These are phyloP conservation scores for Fusarium algeriense DNA, from an alignment of 2,329 filamentous ascomycete species.

Conservation along the genomic window DNA sequence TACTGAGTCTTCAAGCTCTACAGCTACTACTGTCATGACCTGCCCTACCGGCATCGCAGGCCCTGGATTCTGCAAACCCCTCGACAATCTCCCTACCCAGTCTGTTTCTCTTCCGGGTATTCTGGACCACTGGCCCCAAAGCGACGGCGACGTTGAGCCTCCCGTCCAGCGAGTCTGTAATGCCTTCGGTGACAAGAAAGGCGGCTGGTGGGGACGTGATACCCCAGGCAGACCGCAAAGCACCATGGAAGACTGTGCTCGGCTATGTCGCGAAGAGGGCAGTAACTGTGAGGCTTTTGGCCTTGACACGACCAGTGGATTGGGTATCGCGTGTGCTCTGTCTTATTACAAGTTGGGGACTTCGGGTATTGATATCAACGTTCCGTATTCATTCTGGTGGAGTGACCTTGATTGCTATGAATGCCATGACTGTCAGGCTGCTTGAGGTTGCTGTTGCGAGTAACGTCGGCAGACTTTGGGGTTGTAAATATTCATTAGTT, in stretches of 20 bases:
- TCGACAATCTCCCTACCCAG: not conserved
- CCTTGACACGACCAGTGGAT: not conserved
- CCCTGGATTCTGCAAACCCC: not conserved
- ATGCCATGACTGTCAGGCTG: constrained; percentile 9
- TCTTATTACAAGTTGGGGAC: constrained; percentile 9
- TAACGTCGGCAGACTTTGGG: too few species aligned
- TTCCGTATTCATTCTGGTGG: constrained; percentile 10
- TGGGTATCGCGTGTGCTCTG: not conserved
- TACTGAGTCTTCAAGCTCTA: not conserved
- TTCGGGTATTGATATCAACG: constrained; percentile 9
- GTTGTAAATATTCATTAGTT: too few species aligned
- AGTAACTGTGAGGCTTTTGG: constrained; percentile 7
- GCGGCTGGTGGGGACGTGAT: constrained; percentile 1
- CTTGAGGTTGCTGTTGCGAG: not conserved
- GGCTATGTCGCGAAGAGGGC: not conserved
- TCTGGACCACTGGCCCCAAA: not conserved
- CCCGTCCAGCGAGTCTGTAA: not conserved
- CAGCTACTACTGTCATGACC: not conserved
- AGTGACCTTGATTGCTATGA: constrained; percentile 19
- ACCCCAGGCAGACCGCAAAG: not conserved
- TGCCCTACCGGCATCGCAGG: not conserved
- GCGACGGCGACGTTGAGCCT: not conserved
- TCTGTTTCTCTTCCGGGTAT: not conserved
- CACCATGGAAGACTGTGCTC: constrained; percentile 21
- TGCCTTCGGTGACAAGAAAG: constrained; percentile 12